Percentiles rank a stretch among this genome's conserved stretches.
Conservation (phyloP, 1,284 basidiomycete species). For the Boletus austroedulis region DNA sequence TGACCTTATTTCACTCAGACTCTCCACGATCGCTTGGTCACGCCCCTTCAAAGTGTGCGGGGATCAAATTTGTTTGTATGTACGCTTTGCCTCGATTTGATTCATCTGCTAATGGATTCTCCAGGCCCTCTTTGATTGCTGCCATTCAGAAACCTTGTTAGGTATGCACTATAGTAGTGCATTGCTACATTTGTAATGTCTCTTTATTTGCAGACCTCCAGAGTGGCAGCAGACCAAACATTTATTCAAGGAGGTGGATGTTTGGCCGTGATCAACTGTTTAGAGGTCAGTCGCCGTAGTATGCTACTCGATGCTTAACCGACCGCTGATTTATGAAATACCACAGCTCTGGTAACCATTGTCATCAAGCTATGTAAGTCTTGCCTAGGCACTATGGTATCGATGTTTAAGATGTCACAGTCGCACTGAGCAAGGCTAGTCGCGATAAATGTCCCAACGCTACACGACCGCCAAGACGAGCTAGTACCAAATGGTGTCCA, state of each 20-base stretch:
- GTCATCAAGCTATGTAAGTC: slow-evolving; percentile 15
- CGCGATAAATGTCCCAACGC: not conserved
- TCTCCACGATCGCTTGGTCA: slow-evolving; percentile 22
- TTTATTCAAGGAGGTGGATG: slow-evolving; percentile 18
- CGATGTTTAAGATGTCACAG: not conserved
- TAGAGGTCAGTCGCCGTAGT: slow-evolving; percentile 11
- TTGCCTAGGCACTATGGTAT: not conserved
- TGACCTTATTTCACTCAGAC: slow-evolving; percentile 10
- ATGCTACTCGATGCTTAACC: not conserved
- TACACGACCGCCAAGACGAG: not conserved
- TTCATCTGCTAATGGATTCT: not conserved
- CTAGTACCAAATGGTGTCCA: slow-evolving; percentile 3
- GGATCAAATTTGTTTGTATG: slow-evolving; percentile 23
- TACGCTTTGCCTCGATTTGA: not conserved
- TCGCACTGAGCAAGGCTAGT: not conserved
- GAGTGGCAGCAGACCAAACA: slow-evolving; percentile 14
- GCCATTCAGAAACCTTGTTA: slow-evolving; percentile 32
- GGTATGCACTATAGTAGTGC: slow-evolving; percentile 12
- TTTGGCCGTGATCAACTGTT: slow-evolving; percentile 20
- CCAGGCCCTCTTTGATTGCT: slow-evolving; percentile 33
- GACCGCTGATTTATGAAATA: not conserved
- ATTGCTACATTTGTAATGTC: not conserved
- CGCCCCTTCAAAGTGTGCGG: slow-evolving; percentile 20
- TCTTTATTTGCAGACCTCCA: slow-evolving; percentile 18
- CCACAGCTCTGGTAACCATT: slow-evolving; percentile 6